A percentile compares a stretch with the other conserved stretches of the same genome.
phyloP scores from a whole-genome alignment of 2,329 filamentous ascomycete genomes.

The Sclerotinia borealis region DNA sequence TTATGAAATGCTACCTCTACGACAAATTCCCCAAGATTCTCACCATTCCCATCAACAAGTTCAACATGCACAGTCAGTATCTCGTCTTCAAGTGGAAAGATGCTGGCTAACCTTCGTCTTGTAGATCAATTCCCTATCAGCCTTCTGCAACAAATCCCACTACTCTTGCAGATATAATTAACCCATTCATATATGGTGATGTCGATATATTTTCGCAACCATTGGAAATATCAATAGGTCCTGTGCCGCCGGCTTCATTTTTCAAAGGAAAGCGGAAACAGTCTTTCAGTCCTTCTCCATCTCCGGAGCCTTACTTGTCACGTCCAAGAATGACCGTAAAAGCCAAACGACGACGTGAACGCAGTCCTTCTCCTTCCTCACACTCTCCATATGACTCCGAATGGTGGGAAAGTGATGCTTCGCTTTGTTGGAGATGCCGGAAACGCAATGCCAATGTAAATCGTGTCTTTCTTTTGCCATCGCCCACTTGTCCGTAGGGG shows the following conservation, averaged over 20 bases:
- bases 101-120: not conserved
- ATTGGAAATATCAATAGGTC: not conserved
- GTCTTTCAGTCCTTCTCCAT: not conserved
- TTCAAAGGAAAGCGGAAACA: constrained; percentile 4
- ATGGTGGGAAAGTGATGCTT: constrained; percentile 1
- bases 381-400: not conserved
- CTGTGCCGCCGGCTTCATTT: not conserved
- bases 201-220: constrained; percentile 2
- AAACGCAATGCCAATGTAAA: constrained; percentile 8
- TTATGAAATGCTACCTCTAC: not conserved
- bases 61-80: constrained; percentile 8
- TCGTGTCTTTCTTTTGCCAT: not conserved
- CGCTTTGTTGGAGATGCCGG: constrained; percentile 9
- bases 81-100: not conserved
- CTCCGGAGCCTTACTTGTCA: not conserved
- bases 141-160: not conserved
- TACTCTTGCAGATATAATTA: not conserved
- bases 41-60: not conserved
- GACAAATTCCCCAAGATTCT: not conserved
- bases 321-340: constrained; percentile 4
- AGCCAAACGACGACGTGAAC: constrained; percentile 3
- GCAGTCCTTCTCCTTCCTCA: not conserved
- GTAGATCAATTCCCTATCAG: not conserved
- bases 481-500: not conserved
- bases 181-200: constrained; percentile 3